Base-by-base conservation (phyloP, 176 grass and related monocot genomes). In the Carex pumila region DNA sequence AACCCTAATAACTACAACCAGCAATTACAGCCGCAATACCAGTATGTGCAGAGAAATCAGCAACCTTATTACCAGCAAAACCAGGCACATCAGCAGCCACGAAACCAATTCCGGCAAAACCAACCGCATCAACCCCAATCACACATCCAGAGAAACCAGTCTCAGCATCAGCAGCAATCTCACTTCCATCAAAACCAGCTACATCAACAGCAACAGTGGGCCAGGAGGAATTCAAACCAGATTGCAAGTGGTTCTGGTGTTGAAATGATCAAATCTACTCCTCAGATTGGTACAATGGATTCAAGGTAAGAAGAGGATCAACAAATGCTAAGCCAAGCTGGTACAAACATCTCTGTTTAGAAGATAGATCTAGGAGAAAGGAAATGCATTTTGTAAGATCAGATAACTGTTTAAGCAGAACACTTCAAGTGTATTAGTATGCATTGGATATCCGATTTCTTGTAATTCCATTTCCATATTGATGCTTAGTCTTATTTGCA, bases 121-220 rank as follows among this genome's bases (percentile, higher is more conserved):
- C 89, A 84, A 63, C 88, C 37, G 21, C 87, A 91, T 55, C 85
- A 79, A 25, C 72, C 74, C 3, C 84, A 75, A 34, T 67, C 88
- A 31, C 32, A 83, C 3, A 55, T 84, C 3, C 86, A 86, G 11
- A 83, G 80, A 10, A 79, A 75, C 41, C 86, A 80, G 68, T 83
- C 74, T 39, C 37, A 6, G 1, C 73, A 88, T 6, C 82, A 76
- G 67, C 80, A 68, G 2, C 82, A 85, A 0, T 58, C 81, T 0
- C 82, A 90, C 0, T 83, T 89, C 52, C 73, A 78, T 32, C 73
- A 57, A 34, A 78, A 78, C 73, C 71, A 77, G 69, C 31, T 79
- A 0, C 88, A 92, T 2, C 90, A 93, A 54, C 91, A 93, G 77
- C 90, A 91, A 85, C 90, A 97, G 55, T 97, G 92, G 94, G 80